Evolutionary conservation across 1,284 basidiomycete genomes (phyloP), one percentile per base, ranked within the genome.

Genomic region (Fomitopsis betulina): DNA sequence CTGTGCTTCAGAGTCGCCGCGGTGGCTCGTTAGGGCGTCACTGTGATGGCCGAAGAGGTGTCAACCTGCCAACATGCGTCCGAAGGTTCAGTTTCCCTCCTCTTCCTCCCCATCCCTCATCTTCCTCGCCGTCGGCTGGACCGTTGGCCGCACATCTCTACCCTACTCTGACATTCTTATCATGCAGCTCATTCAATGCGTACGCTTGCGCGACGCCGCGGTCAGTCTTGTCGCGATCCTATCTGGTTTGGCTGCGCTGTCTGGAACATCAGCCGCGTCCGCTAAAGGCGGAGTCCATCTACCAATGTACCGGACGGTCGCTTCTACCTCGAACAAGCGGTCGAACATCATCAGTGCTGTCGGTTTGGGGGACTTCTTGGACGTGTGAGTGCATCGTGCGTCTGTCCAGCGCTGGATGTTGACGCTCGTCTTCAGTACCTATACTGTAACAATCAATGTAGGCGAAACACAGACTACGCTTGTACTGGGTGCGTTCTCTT

Each of bases 361-460:
- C n/a, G 70, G 69, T 1, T 47, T 72, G 4, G 71, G 70, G 7
- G 70, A 72, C 49, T 62, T 64, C 27, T 39, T 66, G 35, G 71
- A 72, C 56, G 63, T 70, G 71, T 70, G 50, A 60, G 70, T 21
- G 27, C 37, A 30, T 35, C 17, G 15, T 39, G 32, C 19, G 33
- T 38, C 3, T 32, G 17, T 17, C n/a, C 27, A 5, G 38, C 25
- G 32, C 2, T 40, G 27, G 27, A 25, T 15, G 15, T 45, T 17
- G 38, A 38, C 35, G n/a, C 17, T 17, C 8, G 9, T 33, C 6
- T 30, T 25, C 58, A 73, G 72, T 19, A 72, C 72, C 2, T 73
- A 72, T 59, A 72, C 65, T 39, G 70, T 72, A 17, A 60, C 70
- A 17, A 65, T 72, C 10, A 60, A 63, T 49, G 63, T 73, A 21